Conservation (phyloP, 2,329 filamentous ascomycete genomes). For the Hymenoscyphus repandus region DNA sequence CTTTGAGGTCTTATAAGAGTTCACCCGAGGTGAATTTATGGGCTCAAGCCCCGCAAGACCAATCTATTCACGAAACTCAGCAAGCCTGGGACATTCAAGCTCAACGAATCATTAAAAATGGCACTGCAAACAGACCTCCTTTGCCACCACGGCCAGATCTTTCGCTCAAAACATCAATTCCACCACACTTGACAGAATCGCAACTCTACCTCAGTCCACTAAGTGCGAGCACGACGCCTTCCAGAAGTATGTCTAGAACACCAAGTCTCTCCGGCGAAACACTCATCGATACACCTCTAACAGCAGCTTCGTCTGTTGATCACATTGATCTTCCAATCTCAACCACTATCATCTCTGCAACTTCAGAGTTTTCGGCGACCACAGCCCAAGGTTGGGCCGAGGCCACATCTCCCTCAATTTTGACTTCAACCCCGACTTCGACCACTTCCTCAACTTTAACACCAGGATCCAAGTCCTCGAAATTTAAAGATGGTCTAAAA, state of each 20-base stretch:
- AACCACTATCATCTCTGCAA: neutral
- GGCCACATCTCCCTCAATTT: neutral
- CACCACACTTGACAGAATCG: conserved; percentile 6
- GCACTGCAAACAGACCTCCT: neutral
- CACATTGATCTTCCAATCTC: conserved; percentile 1
- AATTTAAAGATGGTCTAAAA: too few relatives aligned
- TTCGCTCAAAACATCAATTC: conserved; percentile 4
- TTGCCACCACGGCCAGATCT: conserved; percentile 1
- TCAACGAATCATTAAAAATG: neutral
- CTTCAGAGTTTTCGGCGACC: too few relatives aligned
- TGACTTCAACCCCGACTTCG: too few relatives aligned
- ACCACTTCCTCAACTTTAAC: too few relatives aligned
- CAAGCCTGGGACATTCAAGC: neutral
- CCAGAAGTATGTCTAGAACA: neutral
- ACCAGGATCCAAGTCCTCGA: conserved; percentile 1
- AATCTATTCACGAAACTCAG: neutral
- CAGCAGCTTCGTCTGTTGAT: conserved; percentile 4
- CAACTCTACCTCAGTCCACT: conserved; percentile 9
- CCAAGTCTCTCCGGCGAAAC: neutral
- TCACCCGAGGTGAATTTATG: neutral
- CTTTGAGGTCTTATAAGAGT: conserved; percentile 1
- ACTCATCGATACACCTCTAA: neutral
- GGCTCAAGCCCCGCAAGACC: neutral
- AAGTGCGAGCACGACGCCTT: neutral
- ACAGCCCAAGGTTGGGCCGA: too few relatives aligned